Percentiles rank a stretch among this genome's conserved stretches.
Evolutionary conservation across 495 filamentous ascomycete genomes (phyloP).

Genomic region (Trichoderma reesei): DNA sequence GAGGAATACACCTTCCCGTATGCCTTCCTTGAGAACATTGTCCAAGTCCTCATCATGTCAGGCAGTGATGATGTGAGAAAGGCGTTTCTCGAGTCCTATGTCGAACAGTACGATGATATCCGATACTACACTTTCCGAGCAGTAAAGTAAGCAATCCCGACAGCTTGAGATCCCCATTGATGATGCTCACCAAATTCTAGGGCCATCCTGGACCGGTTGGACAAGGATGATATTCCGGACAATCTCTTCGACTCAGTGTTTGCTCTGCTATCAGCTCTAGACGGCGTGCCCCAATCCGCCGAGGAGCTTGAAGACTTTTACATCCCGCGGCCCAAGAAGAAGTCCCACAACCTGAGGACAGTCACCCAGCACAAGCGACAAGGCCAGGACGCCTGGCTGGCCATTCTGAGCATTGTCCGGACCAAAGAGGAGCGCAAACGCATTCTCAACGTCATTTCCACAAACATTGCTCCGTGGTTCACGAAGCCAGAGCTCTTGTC

Average conservation of each 20-base stretch:
- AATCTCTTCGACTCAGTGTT: constrained; percentile 46
- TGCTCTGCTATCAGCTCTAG: constrained; percentile 53
- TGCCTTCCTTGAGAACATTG: constrained; percentile 50
- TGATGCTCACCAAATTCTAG: constrained; percentile 19
- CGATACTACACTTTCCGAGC: constrained; percentile 67
- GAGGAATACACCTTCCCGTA: constrained; percentile 57
- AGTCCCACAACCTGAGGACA: constrained; percentile 43
- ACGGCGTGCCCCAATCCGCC: constrained; percentile 49
- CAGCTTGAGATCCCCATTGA: neutral
- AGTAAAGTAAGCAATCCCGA: constrained; percentile 45
- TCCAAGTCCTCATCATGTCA: constrained; percentile 51
- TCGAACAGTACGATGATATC: constrained; percentile 75
- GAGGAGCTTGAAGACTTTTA: constrained; percentile 62
- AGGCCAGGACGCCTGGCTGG: constrained; percentile 78
- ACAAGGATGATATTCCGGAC: constrained; percentile 28
- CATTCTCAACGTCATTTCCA: constrained; percentile 61
- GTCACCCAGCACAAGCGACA: constrained; percentile 56
- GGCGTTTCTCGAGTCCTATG: constrained; percentile 66
- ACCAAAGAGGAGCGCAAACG: constrained; percentile 66
- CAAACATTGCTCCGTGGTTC: constrained; percentile 80
- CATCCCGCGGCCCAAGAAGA: constrained; percentile 39
- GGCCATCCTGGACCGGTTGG: constrained; percentile 26
- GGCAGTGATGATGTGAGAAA: constrained; percentile 46
- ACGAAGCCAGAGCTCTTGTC: constrained; percentile 77
- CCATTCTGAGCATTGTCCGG: constrained; percentile 58